Evolutionary conservation across 2,329 filamentous ascomycete species (phyloP).

Genomic region (Leptographium lundbergii): DNA sequence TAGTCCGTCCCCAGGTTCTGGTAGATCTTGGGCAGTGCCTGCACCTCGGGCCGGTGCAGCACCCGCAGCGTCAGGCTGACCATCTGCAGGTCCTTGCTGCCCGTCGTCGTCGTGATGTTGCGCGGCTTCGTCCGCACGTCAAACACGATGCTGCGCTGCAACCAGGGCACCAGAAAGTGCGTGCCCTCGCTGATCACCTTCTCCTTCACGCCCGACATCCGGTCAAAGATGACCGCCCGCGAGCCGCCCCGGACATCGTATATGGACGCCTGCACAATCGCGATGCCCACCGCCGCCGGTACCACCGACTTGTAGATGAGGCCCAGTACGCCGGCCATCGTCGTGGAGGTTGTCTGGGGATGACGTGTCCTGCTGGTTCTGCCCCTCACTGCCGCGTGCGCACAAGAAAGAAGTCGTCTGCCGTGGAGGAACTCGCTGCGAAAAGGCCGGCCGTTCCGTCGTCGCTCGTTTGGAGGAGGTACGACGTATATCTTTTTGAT

Average conservation of each 20-base stretch:
- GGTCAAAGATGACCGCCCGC: constrained; percentile 95
- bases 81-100: constrained; percentile 99
- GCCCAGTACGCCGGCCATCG: constrained; percentile 46
- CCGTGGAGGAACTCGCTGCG: not conserved
- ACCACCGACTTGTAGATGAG: constrained; percentile 57
- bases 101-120: constrained; percentile 95
- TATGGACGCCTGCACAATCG: constrained; percentile 63
- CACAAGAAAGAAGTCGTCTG: not conserved
- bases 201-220: constrained; percentile 84
- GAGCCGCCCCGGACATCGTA: constrained; percentile 96
- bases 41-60: constrained; percentile 85
- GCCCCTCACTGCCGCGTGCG: not conserved
- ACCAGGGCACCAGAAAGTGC: constrained; percentile 90
- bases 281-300: constrained; percentile 56
- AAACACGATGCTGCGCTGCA: constrained; percentile 89
- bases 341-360: constrained; percentile 1
- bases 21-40: constrained; percentile 92
- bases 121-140: constrained; percentile 95
- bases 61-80: constrained; percentile 95
- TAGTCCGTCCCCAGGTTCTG: constrained; percentile 98
- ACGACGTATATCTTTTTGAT: not conserved
- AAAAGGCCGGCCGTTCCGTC: not conserved
- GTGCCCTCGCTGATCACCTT: constrained; percentile 89
- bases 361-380: not conserved
- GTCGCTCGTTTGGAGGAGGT: not conserved